Base-by-base conservation (phyloP, 495 filamentous ascomycete genomes). In the Thermothielavioides terrestris region DNA sequence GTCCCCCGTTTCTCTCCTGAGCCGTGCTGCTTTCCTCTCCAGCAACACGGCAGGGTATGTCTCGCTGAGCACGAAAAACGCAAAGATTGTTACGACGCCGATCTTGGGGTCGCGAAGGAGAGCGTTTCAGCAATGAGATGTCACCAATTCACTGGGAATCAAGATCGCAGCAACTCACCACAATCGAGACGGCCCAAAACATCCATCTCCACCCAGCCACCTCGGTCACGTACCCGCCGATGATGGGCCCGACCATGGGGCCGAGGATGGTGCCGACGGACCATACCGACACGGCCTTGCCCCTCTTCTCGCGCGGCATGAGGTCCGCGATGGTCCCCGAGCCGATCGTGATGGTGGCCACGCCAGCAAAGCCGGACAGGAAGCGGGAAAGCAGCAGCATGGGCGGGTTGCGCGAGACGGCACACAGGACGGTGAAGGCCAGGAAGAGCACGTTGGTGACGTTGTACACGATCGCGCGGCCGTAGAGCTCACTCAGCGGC, bases 401-500 rank as follows among this genome's bases (percentile, higher is more conserved):
- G 17, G 7, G 3, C 26, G 12, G 4, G 41, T 21, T 43, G 2
- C 6, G 41, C 7, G 41, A 43, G 8, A 43, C 3, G 18, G 41
- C 41, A 27, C 26, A 43, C 4, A 28, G 4, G 1, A 32, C 21
- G 41, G 26, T 32, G 44, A 79, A 80, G 1, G 74, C 76, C 53
- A 85, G 63, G 55, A 84, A 91, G 36, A 82, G 77, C 11, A 81
- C 18, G 49, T 88, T 88, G 21, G 75, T 68, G 21, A 74, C 55
- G 46, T 85, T 81, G 27, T 86, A 75, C 9, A 88, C 69, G 20
- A 75, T 65, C 0, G 77, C 65, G 0, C 86, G 75, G 7, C 86
- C 86, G 53, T 85, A 88, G 10, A 88, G 80, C 60, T 91, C 85
- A n/a, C 75, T 82, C 0, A 89, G 61, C 0, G 86, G 86, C 0